These are phyloP conservation scores for Rubroboletus pulcherrimus DNA, from an alignment of 768 basidiomycete genomes.

Conservation along the genomic window DNA sequence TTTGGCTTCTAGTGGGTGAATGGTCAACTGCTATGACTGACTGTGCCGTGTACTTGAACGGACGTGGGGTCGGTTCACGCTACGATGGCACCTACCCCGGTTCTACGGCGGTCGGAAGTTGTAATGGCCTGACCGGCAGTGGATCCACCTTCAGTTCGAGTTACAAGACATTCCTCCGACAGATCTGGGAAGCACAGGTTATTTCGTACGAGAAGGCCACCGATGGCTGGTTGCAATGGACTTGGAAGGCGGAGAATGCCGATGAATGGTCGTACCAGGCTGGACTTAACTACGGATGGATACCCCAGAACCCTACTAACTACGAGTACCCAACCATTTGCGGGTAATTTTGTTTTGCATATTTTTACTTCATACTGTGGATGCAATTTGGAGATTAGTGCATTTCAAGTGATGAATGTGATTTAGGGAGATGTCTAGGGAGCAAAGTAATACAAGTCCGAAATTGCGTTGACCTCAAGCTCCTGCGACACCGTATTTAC, in stretches of 20 bases:
- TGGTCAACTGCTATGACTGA: conserved; percentile 79
- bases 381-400: not conserved
- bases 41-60: conserved; percentile 64
- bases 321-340: conserved; percentile 63
- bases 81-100: conserved; percentile 64
- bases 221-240: conserved; percentile 79
- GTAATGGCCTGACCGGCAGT: conserved; percentile 68
- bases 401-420: not conserved
- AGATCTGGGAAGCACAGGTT: conserved; percentile 84
- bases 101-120: conserved; percentile 68
- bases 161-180: conserved; percentile 79
- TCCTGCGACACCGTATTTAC: conserved; percentile 63
- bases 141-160: conserved; percentile 66
- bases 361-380: not conserved
- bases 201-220: conserved; percentile 60
- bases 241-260: conserved; percentile 79
- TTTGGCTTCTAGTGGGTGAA: conserved; percentile 87
- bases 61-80: conserved; percentile 66
- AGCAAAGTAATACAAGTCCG: not conserved
- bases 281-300: conserved; percentile 79
- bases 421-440: not conserved
- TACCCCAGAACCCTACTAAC: conserved; percentile 57
- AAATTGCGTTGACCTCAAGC: conserved; percentile 9
- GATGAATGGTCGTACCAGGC: conserved; percentile 91
- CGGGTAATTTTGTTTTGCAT: conserved; percentile 20